Base-by-base conservation (phyloP, 139 green algal species). In the Tetradesmus obliquus region DNA sequence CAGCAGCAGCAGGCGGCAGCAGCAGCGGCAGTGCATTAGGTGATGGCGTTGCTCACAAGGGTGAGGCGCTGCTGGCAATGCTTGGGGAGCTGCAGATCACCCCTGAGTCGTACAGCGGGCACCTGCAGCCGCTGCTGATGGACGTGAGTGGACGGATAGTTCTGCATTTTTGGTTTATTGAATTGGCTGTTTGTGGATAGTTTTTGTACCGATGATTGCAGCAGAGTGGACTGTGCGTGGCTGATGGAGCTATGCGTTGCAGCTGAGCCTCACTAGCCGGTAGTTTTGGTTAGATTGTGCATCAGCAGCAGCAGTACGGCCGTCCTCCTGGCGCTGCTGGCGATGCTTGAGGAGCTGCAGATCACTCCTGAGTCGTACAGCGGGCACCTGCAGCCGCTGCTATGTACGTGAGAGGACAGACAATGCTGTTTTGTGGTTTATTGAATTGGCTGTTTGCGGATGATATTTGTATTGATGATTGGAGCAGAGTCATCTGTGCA, bases 81-180 rank as follows among this genome's bases (percentile, higher is more conserved):
- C 60, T 90, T 53, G 86, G 19, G 3, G 86, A 90, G 7, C 8
- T 90, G 69, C 71, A 90, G 55, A 90, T 90, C 69, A 90, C 86
- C 2, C 86, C 69, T 2, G 76, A 51, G 24, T 20, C 24, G 6
- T 82, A 82, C 24, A 53, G 24, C n/a, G 24, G 76, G 4, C 76
- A 82, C 76, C 76, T 82, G 76, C 76, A 82, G 76, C 76, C 76
- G n/a, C 76, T 82, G 76, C 76, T 82, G 24, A 82, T 82, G 76
- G 76, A 82, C 6, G 76, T 82, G 76, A 82, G 76, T 82, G 12
- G 10, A 20, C 3, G 60, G 60, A 10, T 20, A 20, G 72, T 9
- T 7, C 32, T 45, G 32, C 32, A 45, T 45, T 45, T 45, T 45
- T 45, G 32, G 32, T 45, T 45, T 45, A 45, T 45, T 45, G 32